Base-by-base conservation (phyloP, 805 yeast species). In the Candida caryicola region DNA sequence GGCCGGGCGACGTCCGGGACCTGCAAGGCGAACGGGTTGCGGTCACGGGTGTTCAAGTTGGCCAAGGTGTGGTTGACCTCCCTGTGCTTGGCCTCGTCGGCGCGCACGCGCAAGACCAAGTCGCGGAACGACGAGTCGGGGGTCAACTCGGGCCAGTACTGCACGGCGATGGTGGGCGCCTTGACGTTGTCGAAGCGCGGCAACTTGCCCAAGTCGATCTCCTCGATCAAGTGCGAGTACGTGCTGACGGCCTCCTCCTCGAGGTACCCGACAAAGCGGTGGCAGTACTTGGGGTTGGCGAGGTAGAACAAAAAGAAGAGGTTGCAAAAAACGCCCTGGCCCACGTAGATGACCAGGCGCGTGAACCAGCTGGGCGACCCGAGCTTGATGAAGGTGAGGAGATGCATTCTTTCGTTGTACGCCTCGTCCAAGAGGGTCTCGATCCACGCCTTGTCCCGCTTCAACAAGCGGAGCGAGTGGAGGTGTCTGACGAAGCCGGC, bases 31-130 rank as follows among this genome's bases (percentile, higher is more conserved):
- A 77, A 83, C 10, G 90, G 90, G 52, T 83, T 83, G 50, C 87
- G 70, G 54, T 83, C 88, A 21, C 59, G 57, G 45, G 69, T 77
- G 37, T 68, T 56, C 49, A 82, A 69, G 50, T 82, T 82, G 10
- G 85, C 89, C 52, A 82, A 72, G 0, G 89, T 83, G 51, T 82
- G 90, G 60, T 82, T 83, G 19, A 83, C 89, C 52, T 83, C 90
- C 58, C 90, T 71, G 54, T 82, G 89, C 55, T 82, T 82, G 29
- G 87, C 82, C 58, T 82, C 90, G 52, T 82, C 90, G 1, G 90
- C 90, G 45, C 89, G 72, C 17, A 83, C 66, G 47, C 79, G 71
- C 41, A 71, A 68, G 33, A 83, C 64, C 53, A 83, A 68, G 45
- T 82, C 87, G 41, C 68, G 66, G 60, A 82, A 74, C 2, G 77